Conservation (phyloP, 371 early-diverging fungal genomes). For the Blakeslea trispora region DNA sequence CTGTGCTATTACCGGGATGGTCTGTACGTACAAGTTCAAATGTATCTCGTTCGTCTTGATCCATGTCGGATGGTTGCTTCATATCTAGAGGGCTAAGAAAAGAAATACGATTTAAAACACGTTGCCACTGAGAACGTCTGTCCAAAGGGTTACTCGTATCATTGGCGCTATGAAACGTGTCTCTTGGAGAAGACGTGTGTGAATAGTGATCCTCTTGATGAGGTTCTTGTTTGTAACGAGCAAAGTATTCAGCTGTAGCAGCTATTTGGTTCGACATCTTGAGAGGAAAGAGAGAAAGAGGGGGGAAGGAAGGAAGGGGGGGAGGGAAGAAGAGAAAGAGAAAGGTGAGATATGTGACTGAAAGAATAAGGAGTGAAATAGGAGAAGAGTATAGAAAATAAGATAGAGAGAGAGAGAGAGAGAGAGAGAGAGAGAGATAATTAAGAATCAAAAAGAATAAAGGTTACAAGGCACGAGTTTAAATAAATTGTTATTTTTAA, state of each 20-base stretch:
- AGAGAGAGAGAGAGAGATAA: background rate
- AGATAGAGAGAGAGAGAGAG: background rate
- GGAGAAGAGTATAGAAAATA: too few species aligned
- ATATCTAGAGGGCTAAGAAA: constrained; percentile 22
- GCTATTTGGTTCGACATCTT: constrained; percentile 49
- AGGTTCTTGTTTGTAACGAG: constrained; percentile 17
- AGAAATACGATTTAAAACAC: constrained; percentile 25
- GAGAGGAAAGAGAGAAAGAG: background rate
- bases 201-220: constrained; percentile 15
- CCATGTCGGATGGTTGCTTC: constrained; percentile 17
- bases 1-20: background rate
- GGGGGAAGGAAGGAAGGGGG: background rate
- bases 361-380: too few species aligned
- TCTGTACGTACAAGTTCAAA: constrained; percentile 30
- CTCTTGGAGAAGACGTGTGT: constrained; percentile 1
- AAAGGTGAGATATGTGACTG: too few species aligned
- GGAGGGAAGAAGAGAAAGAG: constrained; percentile 10
- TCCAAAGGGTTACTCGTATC: constrained; percentile 9
- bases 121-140: constrained; percentile 18
- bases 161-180: constrained; percentile 1
- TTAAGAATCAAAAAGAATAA: constrained; percentile 3
- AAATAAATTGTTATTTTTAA: constrained; percentile 2
- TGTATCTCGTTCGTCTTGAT: constrained; percentile 33
- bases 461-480: background rate
- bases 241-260: constrained; percentile 46